These are phyloP conservation scores for Leccinum subtestaceum DNA, from an alignment of 768 basidiomycete species.

Conservation along the genomic window DNA sequence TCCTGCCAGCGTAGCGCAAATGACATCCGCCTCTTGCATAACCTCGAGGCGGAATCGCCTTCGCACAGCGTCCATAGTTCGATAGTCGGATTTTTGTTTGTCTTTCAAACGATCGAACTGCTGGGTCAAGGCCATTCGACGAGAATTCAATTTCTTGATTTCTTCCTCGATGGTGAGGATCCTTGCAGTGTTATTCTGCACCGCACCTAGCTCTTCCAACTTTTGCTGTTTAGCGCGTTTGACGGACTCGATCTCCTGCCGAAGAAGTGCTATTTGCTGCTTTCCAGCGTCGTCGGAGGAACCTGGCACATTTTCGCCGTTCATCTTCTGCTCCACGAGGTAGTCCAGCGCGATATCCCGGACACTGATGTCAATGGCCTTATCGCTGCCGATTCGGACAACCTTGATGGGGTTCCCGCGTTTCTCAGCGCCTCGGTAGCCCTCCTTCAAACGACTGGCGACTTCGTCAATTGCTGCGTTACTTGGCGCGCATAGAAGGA, in stretches of 20 bases:
- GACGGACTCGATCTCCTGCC: slow-evolving; percentile 66
- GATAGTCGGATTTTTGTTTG: slow-evolving; percentile 73
- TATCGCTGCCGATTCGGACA: slow-evolving; percentile 84
- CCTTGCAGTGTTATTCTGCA: slow-evolving; percentile 57
- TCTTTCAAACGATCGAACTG: slow-evolving; percentile 78
- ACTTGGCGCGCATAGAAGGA: slow-evolving; percentile 94
- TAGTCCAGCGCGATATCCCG: slow-evolving; percentile 85
- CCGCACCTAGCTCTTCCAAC: slow-evolving; percentile 52
- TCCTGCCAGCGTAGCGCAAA: slow-evolving; percentile 92
- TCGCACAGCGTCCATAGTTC: slow-evolving; percentile 79
- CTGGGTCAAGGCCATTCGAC: slow-evolving; percentile 60
- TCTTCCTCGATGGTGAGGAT: slow-evolving; percentile 64
- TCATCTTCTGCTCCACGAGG: slow-evolving; percentile 76
- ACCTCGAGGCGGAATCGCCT: slow-evolving; percentile 72
- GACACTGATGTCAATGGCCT: slow-evolving; percentile 71
- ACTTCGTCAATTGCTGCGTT: slow-evolving; percentile 99
- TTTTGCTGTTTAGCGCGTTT: slow-evolving; percentile 60
- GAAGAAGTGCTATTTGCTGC: slow-evolving; percentile 55
- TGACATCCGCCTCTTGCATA: slow-evolving; percentile 86
- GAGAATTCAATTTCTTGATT: slow-evolving; percentile 61
- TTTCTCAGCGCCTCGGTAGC: slow-evolving; percentile 59
- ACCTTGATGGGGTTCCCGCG: slow-evolving; percentile 63
- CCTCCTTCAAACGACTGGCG: slow-evolving; percentile 79
- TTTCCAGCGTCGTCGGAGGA: slow-evolving; percentile 51
- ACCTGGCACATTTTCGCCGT: slow-evolving; percentile 38